phyloP scores from a whole-genome alignment of 1,284 basidiomycete genomes.

The Boletus semigastroideus region DNA sequence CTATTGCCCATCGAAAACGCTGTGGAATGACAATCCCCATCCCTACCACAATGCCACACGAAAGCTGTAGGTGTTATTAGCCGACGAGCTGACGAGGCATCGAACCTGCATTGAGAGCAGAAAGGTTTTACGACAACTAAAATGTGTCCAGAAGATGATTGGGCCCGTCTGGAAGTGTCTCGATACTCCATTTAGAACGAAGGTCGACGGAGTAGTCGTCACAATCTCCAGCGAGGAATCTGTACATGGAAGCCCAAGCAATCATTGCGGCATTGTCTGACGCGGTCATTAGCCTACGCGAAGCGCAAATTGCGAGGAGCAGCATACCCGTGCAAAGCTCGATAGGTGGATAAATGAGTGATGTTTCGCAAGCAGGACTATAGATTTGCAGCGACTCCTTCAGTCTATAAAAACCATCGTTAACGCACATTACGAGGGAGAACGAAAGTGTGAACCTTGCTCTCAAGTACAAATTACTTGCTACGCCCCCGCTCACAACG shows the following conservation, averaged over 20 bases:
- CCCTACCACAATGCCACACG: too few relatives aligned
- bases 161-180: conserved; percentile 36
- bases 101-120: too few relatives aligned
- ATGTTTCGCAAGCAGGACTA: conserved; percentile 35
- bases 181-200: conserved; percentile 69
- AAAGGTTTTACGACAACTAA: neutral
- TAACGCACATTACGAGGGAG: neutral
- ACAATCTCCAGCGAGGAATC: conserved; percentile 64
- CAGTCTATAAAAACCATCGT: conserved; percentile 39
- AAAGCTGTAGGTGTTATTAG: too few relatives aligned
- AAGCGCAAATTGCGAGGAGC: neutral
- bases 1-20: too few relatives aligned
- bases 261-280: conserved; percentile 96
- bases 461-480: conserved; percentile 75
- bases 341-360: conserved; percentile 67
- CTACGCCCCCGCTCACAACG: conserved; percentile 89
- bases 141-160: neutral
- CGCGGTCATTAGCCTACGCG: neutral
- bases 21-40: too few relatives aligned
- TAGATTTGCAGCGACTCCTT: conserved; percentile 37
- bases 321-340: conserved; percentile 76
- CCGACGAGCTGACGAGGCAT: neutral
- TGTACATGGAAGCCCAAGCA: conserved; percentile 83
- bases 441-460: conserved; percentile 46
- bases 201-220: conserved; percentile 66